phyloP scores from a whole-genome alignment of 2,329 filamentous ascomycete genomes.

The Microcyclospora pomicola region DNA sequence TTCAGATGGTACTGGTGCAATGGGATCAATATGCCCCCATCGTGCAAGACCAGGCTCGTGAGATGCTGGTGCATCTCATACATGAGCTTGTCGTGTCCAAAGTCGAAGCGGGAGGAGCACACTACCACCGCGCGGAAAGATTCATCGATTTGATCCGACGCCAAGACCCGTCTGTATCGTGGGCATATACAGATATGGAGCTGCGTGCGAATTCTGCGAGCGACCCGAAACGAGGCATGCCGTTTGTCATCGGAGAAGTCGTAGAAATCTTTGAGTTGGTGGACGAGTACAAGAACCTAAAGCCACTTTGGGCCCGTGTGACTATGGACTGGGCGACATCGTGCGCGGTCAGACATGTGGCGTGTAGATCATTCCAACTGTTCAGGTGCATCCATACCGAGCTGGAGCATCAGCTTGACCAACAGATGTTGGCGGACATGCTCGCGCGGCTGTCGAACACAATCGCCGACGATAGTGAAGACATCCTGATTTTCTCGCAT shows the following conservation, averaged over 20 bases:
- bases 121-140: conserved; percentile 43
- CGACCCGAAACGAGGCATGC: conserved; percentile 51
- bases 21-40: conserved; percentile 96
- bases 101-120: conserved; percentile 54
- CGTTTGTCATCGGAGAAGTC: conserved; percentile 65
- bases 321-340: conserved; percentile 93
- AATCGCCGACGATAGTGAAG: conserved; percentile 72
- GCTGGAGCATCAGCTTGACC: conserved; percentile 51
- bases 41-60: conserved; percentile 89
- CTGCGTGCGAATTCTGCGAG: conserved; percentile 69
- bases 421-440: conserved; percentile 94
- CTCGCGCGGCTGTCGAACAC: conserved; percentile 89
- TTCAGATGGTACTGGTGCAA: conserved; percentile 83
- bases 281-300: conserved; percentile 57
- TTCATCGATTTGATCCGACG: conserved; percentile 76
- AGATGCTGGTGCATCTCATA: conserved; percentile 95
- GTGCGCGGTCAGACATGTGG: conserved; percentile 85
- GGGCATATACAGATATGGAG: conserved; percentile 89
- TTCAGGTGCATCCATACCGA: conserved; percentile 79
- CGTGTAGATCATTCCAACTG: conserved; percentile 93
- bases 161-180: conserved; percentile 73
- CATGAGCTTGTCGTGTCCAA: conserved; percentile 82
- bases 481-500: conserved; percentile 95
- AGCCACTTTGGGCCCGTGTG: conserved; percentile 80
- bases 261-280: conserved; percentile 73